Percentiles rank a stretch among this genome's conserved stretches.
Evolutionary conservation across 345 rosid species (phyloP).

Genomic region (Acer campestre): DNA sequence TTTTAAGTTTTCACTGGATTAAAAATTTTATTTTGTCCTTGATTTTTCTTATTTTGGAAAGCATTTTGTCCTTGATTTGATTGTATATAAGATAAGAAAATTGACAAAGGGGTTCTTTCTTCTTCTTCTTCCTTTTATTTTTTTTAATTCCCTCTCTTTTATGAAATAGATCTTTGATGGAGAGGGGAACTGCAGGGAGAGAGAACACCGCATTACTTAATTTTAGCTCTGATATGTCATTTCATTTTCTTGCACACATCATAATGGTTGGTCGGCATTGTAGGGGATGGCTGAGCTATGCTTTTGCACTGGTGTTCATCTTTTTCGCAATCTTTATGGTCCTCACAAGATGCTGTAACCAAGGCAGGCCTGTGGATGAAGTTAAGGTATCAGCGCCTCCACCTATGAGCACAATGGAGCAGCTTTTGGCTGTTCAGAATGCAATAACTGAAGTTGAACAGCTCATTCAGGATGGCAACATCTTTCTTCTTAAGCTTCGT

Average conservation of each 20-base stretch:
- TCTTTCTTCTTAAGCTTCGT: constrained; percentile 82
- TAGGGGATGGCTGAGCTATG: constrained; percentile 79
- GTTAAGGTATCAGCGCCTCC: constrained; percentile 85
- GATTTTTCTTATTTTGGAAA: too few relatives aligned
- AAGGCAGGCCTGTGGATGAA: constrained; percentile 55
- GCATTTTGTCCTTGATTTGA: background rate
- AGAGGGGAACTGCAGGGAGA: background rate
- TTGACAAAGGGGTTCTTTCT: background rate
- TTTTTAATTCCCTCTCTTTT: background rate
- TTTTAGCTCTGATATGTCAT: background rate
- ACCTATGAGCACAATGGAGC: constrained; percentile 88
- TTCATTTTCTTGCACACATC: constrained; percentile 6
- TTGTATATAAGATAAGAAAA: background rate
- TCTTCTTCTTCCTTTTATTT: background rate
- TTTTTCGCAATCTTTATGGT: constrained; percentile 67
- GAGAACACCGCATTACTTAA: background rate
- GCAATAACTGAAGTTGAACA: constrained; percentile 79
- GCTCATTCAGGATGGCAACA: constrained; percentile 80
- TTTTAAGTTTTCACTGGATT: background rate
- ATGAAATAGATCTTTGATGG: background rate
- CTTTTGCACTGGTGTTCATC: constrained; percentile 43
- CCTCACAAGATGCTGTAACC: constrained; percentile 57
- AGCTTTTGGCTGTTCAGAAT: constrained; percentile 90
- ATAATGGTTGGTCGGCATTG: constrained; percentile 8
- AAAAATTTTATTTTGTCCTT: background rate